phyloP scores from a whole-genome alignment of 179 eudicot genomes.

The Corrigiola litoralis region DNA sequence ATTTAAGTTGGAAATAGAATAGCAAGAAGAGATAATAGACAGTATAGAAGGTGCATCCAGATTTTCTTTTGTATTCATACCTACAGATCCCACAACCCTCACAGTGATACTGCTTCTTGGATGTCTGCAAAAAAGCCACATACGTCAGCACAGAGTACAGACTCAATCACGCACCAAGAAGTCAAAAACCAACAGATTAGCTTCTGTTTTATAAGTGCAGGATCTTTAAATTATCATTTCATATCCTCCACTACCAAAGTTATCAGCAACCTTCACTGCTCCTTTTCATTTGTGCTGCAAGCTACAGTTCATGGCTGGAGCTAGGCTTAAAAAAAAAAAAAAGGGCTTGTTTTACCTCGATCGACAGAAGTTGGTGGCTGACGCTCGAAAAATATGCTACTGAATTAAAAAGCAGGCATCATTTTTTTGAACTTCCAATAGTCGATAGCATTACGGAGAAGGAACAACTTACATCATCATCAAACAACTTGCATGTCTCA shows the following conservation, averaged over 20 bases:
- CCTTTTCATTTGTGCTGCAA: background rate
- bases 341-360: no score
- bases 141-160: slow-evolving; percentile 6
- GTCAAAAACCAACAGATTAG: background rate
- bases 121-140: slow-evolving; percentile 41
- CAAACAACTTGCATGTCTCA: slow-evolving; percentile 71
- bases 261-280: no score
- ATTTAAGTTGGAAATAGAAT: background rate
- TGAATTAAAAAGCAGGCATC: no score
- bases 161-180: background rate
- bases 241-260: no score
- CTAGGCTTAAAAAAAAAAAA: no score
- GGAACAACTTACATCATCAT: slow-evolving; percentile 69
- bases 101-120: slow-evolving; percentile 75
- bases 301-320: background rate
- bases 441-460: background rate
- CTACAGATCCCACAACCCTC: slow-evolving; percentile 89
- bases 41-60: background rate
- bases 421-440: background rate
- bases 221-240: background rate
- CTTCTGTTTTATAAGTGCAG: background rate
- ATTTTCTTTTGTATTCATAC: slow-evolving; percentile 29
- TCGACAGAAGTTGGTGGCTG: no score
- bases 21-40: background rate
- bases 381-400: no score